These are phyloP conservation scores for Tricholoma flavovirens DNA, from an alignment of 768 basidiomycete genomes.

Conservation along the genomic window DNA sequence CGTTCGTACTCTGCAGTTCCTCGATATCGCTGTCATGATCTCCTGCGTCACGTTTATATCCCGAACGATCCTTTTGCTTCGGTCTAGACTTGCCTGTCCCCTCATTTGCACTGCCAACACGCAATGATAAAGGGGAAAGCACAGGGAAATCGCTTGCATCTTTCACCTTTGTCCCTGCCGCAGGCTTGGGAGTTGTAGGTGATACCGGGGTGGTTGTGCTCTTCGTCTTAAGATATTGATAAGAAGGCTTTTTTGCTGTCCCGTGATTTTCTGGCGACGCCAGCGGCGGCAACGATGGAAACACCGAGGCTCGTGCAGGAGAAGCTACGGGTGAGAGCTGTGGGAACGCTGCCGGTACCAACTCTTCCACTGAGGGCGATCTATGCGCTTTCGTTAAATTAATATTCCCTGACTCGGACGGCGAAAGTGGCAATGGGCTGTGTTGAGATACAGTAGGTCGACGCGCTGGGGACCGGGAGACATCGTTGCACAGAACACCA, in stretches of 20 bases:
- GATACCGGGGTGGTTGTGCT: not conserved
- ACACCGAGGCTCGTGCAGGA: slow-evolving; percentile 1
- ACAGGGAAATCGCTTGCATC: not conserved
- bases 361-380: slow-evolving; percentile 1
- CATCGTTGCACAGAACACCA: not conserved
- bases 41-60: not conserved
- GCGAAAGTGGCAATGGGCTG: not conserved
- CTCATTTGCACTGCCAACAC: not conserved
- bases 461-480: slow-evolving; percentile 8
- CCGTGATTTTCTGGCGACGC: not conserved
- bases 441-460: slow-evolving; percentile 9
- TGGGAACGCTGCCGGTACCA: slow-evolving; percentile 23
- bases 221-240: not conserved
- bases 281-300: slow-evolving; percentile 2
- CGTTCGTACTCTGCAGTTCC: not conserved
- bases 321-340: slow-evolving; percentile 3
- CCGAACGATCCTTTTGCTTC: not conserved
- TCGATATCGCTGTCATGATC: not conserved
- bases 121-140: not conserved
- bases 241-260: not conserved
- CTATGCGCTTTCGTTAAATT: not conserved
- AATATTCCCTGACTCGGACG: not conserved
- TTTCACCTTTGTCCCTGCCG: not conserved
- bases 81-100: not conserved
- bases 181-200: not conserved